Percentiles rank a stretch among this genome's conserved stretches.
These are phyloP conservation scores for Phialophora tarda DNA, from an alignment of 2,329 filamentous ascomycete species.

Conservation along the genomic window DNA sequence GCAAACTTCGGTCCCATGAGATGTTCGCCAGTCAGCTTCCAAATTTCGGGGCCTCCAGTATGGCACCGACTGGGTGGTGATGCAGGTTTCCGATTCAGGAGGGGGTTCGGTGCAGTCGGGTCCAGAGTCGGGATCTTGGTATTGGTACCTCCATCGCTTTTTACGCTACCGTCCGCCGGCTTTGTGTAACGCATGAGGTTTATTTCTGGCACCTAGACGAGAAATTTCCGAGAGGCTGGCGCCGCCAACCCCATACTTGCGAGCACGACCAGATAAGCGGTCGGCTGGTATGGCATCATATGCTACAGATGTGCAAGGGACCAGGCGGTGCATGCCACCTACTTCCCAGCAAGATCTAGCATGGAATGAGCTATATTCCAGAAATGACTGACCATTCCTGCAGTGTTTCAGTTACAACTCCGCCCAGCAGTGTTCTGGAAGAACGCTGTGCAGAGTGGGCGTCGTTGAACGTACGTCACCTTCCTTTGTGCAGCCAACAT, in stretches of 20 bases:
- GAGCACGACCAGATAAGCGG: slow-evolving; percentile 13
- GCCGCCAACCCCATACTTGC: slow-evolving; percentile 19
- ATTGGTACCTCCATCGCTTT: slow-evolving; percentile 19
- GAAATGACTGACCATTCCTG: slow-evolving; percentile 21
- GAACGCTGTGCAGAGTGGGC: background rate
- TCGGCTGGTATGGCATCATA: slow-evolving; percentile 21
- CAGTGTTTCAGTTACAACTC: slow-evolving; percentile 28
- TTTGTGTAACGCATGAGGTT: slow-evolving; percentile 16
- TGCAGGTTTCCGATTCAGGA: slow-evolving; percentile 18
- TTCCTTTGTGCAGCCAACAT: background rate
- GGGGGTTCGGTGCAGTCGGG: slow-evolving; percentile 12
- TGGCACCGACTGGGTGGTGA: slow-evolving; percentile 3
- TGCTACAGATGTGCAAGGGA: slow-evolving; percentile 17
- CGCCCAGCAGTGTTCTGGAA: slow-evolving; percentile 21
- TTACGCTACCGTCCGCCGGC: slow-evolving; percentile 1
- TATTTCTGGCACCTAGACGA: slow-evolving; percentile 27
- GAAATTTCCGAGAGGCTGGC: slow-evolving; percentile 26
- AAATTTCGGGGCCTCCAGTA: background rate
- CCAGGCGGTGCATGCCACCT: background rate
- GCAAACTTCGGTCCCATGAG: slow-evolving; percentile 4
- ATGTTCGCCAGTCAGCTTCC: background rate
- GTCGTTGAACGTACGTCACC: background rate
- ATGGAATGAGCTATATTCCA: slow-evolving; percentile 13
- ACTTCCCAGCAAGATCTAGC: background rate
- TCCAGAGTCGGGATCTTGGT: slow-evolving; percentile 23